These are phyloP conservation scores for Ascochyta rabiei DNA, from an alignment of 2,329 filamentous ascomycete species.

Conservation along the genomic window DNA sequence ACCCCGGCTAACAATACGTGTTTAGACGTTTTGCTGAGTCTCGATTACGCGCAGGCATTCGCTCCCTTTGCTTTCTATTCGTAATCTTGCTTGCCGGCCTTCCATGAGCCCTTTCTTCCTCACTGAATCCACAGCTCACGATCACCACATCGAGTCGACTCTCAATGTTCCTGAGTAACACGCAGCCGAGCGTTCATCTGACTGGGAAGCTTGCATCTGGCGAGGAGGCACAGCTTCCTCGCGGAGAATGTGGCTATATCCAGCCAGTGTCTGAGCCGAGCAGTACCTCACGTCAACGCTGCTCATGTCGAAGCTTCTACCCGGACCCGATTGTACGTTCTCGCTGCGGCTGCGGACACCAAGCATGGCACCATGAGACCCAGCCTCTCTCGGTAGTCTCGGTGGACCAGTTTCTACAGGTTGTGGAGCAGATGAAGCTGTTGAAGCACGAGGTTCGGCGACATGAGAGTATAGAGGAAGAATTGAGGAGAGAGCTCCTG, in stretches of 20 bases:
- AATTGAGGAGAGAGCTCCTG: constrained; percentile 47
- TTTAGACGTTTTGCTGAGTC: constrained; percentile 21
- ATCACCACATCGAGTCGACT: constrained; percentile 37
- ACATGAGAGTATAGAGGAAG: constrained; percentile 42
- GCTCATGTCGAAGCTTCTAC: constrained; percentile 54
- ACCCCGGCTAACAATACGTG: constrained; percentile 32
- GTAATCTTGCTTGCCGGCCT: constrained; percentile 25
- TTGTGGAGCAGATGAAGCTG: constrained; percentile 47
- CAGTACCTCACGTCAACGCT: constrained; percentile 45
- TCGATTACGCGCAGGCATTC: constrained; percentile 14
- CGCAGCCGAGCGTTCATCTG: constrained; percentile 36
- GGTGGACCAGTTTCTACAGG: constrained; percentile 43
- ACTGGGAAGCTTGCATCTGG: constrained; percentile 35
- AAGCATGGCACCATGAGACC: constrained; percentile 54
- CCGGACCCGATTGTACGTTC: constrained; percentile 47
- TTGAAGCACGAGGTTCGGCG: constrained; percentile 43
- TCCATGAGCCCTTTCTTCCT: constrained; percentile 41
- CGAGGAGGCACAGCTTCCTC: constrained; percentile 43
- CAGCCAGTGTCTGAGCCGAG: constrained; percentile 32
- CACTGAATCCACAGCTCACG: constrained; percentile 31
- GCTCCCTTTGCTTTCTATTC: constrained; percentile 13
- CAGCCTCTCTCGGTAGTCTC: constrained; percentile 44
- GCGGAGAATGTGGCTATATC: constrained; percentile 49
- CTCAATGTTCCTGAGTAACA: constrained; percentile 47
- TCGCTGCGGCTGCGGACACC: constrained; percentile 55